Conservation (phyloP, 495 filamentous ascomycete genomes). For the Penicillium crystallinum region DNA sequence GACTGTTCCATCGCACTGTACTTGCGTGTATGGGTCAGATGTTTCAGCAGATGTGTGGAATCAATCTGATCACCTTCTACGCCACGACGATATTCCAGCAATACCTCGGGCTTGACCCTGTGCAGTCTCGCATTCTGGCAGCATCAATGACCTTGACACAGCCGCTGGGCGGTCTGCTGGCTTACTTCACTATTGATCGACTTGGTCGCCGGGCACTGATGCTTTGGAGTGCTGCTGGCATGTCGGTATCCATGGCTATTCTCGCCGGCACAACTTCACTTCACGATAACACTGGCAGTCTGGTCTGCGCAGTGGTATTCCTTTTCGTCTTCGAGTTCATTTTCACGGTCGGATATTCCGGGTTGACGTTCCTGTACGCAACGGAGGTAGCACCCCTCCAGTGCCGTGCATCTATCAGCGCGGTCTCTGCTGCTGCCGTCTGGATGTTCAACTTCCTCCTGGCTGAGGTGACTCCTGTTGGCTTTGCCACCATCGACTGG, state of each 20-base stretch:
- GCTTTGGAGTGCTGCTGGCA: conserved; percentile 47
- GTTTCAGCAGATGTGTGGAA: conserved; percentile 28
- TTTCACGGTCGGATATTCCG: conserved; percentile 55
- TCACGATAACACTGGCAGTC: conserved; percentile 27
- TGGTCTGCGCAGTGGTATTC: conserved; percentile 37
- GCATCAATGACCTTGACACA: conserved; percentile 75
- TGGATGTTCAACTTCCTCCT: conserved; percentile 53
- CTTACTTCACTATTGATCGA: conserved; percentile 74
- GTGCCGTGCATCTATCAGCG: conserved; percentile 62
- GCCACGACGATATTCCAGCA: conserved; percentile 31
- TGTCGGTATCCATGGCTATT: conserved; percentile 57
- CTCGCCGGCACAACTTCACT: conserved; percentile 43
- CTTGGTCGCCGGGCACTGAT: conserved; percentile 66
- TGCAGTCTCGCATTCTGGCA: conserved; percentile 76
- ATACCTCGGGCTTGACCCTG: conserved; percentile 55
- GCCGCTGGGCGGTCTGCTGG: conserved; percentile 64
- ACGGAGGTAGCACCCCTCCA: conserved; percentile 63
- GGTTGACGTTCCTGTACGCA: conserved; percentile 58
- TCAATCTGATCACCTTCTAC: conserved; percentile 22
- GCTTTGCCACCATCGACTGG: conserved; percentile 39
- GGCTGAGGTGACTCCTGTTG: conserved; percentile 39
- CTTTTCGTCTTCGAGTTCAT: conserved; percentile 41
- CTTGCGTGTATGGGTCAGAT: conserved; percentile 29
- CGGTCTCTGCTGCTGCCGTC: conserved; percentile 55
- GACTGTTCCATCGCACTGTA: conserved; percentile 29